A percentile compares a stretch with the other conserved stretches of the same genome.
These are phyloP conservation scores for Mycena galericulata DNA, from an alignment of 768 basidiomycete genomes.

Conservation along the genomic window DNA sequence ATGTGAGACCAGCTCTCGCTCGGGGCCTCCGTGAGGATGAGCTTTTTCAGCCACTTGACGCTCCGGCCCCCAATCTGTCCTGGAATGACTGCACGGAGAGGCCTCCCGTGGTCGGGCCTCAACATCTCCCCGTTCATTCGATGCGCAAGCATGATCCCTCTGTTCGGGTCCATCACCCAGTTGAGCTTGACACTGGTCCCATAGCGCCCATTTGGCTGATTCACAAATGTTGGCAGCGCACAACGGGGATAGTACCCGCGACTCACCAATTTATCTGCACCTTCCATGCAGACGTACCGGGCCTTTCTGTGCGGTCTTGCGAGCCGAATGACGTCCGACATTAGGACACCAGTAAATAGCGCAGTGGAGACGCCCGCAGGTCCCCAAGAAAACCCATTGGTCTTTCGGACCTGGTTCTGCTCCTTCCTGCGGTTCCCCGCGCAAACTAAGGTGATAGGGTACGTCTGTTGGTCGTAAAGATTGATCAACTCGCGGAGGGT, in stretches of 20 bases:
- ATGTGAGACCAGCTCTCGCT: constrained; percentile 55
- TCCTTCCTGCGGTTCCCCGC: constrained; percentile 77
- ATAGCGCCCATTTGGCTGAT: constrained; percentile 66
- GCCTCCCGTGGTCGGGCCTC: constrained; percentile 74
- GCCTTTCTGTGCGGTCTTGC: constrained; percentile 53
- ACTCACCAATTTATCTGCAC: constrained; percentile 56
- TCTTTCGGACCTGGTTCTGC: constrained; percentile 70
- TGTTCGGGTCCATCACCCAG: constrained; percentile 58
- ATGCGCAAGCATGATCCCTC: constrained; percentile 66
- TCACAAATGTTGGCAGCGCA: background rate
- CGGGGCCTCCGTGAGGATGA: constrained; percentile 60
- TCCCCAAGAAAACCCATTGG: constrained; percentile 69
- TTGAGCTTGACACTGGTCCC: constrained; percentile 57
- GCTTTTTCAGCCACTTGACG: constrained; percentile 70
- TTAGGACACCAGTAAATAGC: constrained; percentile 69
- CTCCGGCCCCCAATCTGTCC: constrained; percentile 72
- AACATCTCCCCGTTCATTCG: constrained; percentile 72
- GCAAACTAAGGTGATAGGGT: constrained; percentile 72
- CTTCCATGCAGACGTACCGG: constrained; percentile 71
- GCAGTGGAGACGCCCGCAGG: constrained; percentile 64
- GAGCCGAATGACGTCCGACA: constrained; percentile 64
- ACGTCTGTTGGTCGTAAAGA: constrained; percentile 63
- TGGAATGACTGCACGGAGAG: constrained; percentile 72
- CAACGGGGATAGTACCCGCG: background rate
- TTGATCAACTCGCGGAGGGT: constrained; percentile 58